Conservation (phyloP, 2,329 filamentous ascomycete genomes). For the Cordyceps fumosorosea region DNA sequence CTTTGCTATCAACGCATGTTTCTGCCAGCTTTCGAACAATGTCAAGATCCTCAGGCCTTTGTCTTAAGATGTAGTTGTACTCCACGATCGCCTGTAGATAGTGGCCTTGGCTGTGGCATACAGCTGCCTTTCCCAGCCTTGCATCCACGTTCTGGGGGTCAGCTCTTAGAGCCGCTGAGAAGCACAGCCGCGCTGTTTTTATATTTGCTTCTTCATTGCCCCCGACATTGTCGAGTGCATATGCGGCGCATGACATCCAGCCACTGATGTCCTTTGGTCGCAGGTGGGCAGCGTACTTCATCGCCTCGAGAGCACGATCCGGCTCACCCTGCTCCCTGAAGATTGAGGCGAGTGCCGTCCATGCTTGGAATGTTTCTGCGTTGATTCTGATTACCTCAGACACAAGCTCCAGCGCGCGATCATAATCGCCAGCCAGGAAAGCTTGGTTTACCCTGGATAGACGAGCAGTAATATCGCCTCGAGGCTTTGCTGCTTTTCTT, state of each 20-base stretch:
- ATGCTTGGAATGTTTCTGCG: conserved; percentile 59
- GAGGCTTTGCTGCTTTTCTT: conserved; percentile 58
- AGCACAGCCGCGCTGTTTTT: conserved; percentile 51
- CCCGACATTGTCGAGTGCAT: conserved; percentile 44
- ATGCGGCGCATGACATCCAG: conserved; percentile 54
- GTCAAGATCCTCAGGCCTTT: conserved; percentile 46
- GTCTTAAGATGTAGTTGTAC: conserved; percentile 48
- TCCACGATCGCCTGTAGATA: conserved; percentile 48
- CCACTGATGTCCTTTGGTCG: conserved; percentile 52
- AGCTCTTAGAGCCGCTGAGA: conserved; percentile 51
- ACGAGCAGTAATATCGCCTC: conserved; percentile 63
- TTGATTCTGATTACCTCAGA: conserved; percentile 63
- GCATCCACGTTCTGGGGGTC: conserved; percentile 52
- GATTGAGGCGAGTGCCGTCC: conserved; percentile 55
- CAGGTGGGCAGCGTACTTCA: conserved; percentile 56
- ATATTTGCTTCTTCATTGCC: conserved; percentile 43
- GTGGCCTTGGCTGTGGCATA: conserved; percentile 48
- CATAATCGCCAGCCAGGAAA: conserved; percentile 56
- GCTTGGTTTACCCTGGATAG: conserved; percentile 61
- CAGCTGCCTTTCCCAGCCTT: conserved; percentile 51
- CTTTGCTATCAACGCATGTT: conserved; percentile 46
- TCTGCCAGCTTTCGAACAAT: conserved; percentile 51
- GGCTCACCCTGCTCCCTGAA: conserved; percentile 53
- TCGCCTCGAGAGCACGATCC: conserved; percentile 51
- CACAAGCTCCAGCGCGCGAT: conserved; percentile 50